These are phyloP conservation scores for Aspergillus fumigatiaffinis DNA, from an alignment of 2,329 filamentous ascomycete genomes.

Conservation along the genomic window DNA sequence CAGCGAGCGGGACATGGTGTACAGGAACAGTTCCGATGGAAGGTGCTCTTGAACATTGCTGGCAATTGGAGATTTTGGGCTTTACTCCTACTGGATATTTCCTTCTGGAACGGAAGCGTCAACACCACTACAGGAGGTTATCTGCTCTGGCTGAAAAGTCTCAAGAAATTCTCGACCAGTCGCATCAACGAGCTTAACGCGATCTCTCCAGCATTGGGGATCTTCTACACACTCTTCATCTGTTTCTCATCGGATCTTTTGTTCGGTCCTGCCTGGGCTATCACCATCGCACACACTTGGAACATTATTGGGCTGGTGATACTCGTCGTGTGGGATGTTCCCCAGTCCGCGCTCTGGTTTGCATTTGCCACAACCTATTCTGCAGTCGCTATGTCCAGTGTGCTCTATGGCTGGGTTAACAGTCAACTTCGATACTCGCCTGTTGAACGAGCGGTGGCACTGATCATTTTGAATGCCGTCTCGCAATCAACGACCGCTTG, in stretches of 20 bases:
- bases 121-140: constrained; percentile 50
- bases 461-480: constrained; percentile 52
- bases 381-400: constrained; percentile 51
- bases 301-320: constrained; percentile 54
- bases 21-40: constrained; percentile 25
- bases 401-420: constrained; percentile 57
- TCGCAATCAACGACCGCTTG: constrained; percentile 55
- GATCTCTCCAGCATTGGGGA: constrained; percentile 53
- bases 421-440: constrained; percentile 39
- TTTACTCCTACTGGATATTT: constrained; percentile 48
- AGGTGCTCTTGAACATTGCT: constrained; percentile 31
- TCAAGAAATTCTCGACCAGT: constrained; percentile 46
- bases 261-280: constrained; percentile 52
- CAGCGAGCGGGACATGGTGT: constrained; percentile 42
- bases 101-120: constrained; percentile 56
- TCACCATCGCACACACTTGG: constrained; percentile 49
- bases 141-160: constrained; percentile 56
- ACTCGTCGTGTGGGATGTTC: constrained; percentile 54
- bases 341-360: constrained; percentile 53
- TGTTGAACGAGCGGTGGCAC: constrained; percentile 46
- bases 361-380: constrained; percentile 50
- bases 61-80: constrained; percentile 49
- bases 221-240: constrained; percentile 53
- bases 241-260: constrained; percentile 55
- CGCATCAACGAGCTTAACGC: constrained; percentile 51